Evolutionary conservation across 1,284 basidiomycete species (phyloP), one percentile per base, ranked within the genome.

Genomic region (Chalciporus sp.): DNA sequence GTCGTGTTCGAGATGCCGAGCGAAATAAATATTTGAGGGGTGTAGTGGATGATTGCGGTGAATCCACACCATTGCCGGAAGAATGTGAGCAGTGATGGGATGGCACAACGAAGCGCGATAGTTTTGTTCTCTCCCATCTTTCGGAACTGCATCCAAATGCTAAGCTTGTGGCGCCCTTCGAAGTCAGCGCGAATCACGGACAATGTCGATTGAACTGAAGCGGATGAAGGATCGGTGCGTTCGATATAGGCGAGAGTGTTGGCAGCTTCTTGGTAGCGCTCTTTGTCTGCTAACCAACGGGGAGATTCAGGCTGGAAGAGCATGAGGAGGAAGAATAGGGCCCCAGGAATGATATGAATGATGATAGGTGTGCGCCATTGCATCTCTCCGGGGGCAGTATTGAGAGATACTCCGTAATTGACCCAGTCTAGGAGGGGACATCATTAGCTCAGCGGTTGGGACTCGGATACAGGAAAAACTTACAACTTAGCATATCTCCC

Each of bases 21-120:
- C 5, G 77, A 72, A 37, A 74, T 72, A 57, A 83, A 81, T 20
- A 83, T 82, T 33, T 71, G 62, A 1, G 78, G 78, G 41, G 73
- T 67, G 52, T 76, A 79, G 65, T 86, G 86, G 59, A 81, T 80
- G 67, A 86, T 80, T 0, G 78, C 77, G 68, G 85, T 85, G 51
- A 83, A 83, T 12, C 84, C 84, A 0, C 77, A 76, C 75, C 80
- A 83, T 65, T 84, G 82, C 69, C 85, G 83, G 57, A 80, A 73
- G 58, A 80, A 78, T 71, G 83, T 81, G 53, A 81, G 76, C 27
- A 82, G 62, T 1, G 74, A 70, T 2, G 82, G 81, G 49, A 84
- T 80, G 58, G 79, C 67, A 60, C 80, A 82, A 31, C 81, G 74
- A 35, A 80, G 66, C 52, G 70, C 74, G 59, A 73, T 80, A 53